Evolutionary conservation across 1,284 basidiomycete genomes (phyloP).

Genomic region (Austroboletus sp.): DNA sequence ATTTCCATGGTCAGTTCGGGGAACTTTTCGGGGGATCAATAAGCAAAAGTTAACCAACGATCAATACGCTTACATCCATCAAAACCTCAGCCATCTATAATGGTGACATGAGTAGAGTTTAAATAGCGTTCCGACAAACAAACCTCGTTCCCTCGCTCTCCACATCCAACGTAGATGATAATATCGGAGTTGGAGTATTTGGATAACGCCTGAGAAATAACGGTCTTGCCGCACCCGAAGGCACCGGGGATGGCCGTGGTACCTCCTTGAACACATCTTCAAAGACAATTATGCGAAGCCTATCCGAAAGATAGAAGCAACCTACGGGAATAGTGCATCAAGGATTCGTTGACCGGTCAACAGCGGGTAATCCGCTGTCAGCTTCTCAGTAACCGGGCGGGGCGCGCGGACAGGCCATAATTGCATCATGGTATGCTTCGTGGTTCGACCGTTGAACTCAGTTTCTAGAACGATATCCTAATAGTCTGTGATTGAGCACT

Average conservation of each 20-base stretch:
- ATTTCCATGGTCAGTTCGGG: slow-evolving; percentile 90
- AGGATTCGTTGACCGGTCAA: slow-evolving; percentile 96
- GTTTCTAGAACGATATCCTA: slow-evolving; percentile 95
- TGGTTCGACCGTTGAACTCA: slow-evolving; percentile 93
- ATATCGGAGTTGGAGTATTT: slow-evolving; percentile 99
- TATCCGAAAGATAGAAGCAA: slow-evolving; percentile 9
- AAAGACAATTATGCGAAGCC: slow-evolving; percentile 1
- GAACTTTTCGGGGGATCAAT: slow-evolving; percentile 54
- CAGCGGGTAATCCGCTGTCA: slow-evolving; percentile 87
- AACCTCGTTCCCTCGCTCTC: slow-evolving; percentile 86
- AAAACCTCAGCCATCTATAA: slow-evolving; percentile 94
- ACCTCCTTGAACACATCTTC: slow-evolving; percentile 91
- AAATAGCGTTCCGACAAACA: slow-evolving; percentile 14
- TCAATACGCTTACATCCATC: slow-evolving; percentile 61
- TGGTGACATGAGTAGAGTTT: slow-evolving; percentile 5
- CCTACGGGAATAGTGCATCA: slow-evolving; percentile 92
- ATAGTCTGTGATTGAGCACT: slow-evolving; percentile 3
- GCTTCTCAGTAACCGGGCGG: slow-evolving; percentile 89
- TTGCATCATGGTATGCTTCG: slow-evolving; percentile 94
- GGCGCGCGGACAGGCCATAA: slow-evolving; percentile 98
- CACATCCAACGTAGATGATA: slow-evolving; percentile 98
- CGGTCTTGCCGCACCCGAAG: slow-evolving; percentile 97
- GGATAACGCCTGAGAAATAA: slow-evolving; percentile 94
- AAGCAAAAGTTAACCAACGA: slow-evolving; percentile 3
- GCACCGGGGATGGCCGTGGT: slow-evolving; percentile 99